Percentiles rank a stretch among this genome's conserved stretches.
phyloP scores from a whole-genome alignment of 2,329 filamentous ascomycete species.

The Aspergillus sp. region DNA sequence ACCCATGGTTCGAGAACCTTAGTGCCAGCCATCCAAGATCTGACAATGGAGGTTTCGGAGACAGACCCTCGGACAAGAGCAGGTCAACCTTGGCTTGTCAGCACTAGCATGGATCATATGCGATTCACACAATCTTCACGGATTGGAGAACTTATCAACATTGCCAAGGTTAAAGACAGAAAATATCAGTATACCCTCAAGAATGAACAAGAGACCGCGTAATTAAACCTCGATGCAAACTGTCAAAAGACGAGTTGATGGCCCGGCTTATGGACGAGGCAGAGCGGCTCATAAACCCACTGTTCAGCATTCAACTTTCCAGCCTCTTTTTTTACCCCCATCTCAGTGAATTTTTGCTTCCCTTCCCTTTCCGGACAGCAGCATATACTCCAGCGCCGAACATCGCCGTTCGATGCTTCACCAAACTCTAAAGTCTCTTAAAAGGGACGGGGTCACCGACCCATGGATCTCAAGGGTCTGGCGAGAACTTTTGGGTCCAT shows the following conservation, averaged over 20 bases:
- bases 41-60: constrained; percentile 12
- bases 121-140: constrained; percentile 15
- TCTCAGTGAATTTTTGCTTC: not conserved
- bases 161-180: constrained; percentile 21
- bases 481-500: not conserved
- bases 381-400: not conserved
- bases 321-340: not conserved
- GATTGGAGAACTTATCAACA: constrained; percentile 12
- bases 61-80: not conserved
- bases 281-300: not conserved
- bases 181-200: constrained; percentile 15
- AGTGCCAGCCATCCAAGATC: constrained; percentile 14
- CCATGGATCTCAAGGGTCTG: constrained; percentile 2
- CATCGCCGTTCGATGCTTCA: not conserved
- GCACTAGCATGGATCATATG: constrained; percentile 7
- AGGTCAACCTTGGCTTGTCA: constrained; percentile 12
- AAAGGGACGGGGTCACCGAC: not conserved
- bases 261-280: not conserved
- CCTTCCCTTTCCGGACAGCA: constrained; percentile 5
- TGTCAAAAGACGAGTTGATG: not conserved
- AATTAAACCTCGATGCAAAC: not conserved
- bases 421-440: not conserved
- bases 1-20: constrained; percentile 18
- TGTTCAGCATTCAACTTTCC: not conserved
- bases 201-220: not conserved